Evolutionary conservation across 1,139 yeast species (phyloP).

Genomic region (Suhomyces wounanorum): DNA sequence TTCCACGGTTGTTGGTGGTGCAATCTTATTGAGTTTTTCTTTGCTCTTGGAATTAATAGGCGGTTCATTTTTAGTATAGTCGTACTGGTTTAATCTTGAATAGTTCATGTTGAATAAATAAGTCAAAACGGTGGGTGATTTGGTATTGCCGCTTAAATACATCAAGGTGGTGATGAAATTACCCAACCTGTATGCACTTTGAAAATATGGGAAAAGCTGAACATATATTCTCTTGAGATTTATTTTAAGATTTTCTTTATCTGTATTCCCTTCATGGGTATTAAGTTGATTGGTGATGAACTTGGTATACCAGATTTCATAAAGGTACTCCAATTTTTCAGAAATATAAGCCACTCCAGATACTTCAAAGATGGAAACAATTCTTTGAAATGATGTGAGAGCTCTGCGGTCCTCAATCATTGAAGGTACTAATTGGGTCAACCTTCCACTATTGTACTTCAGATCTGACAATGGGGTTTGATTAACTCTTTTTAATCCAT

Average conservation of each 20-base stretch:
- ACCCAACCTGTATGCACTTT: conserved; percentile 47
- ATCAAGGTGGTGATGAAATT: conserved; percentile 63
- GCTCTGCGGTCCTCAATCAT: conserved; percentile 57
- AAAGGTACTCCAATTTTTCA: conserved; percentile 67
- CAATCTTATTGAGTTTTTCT: conserved; percentile 31
- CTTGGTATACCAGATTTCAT: conserved; percentile 65
- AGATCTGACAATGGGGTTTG: conserved; percentile 38
- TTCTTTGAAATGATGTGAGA: conserved; percentile 55
- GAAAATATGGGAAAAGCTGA: conserved; percentile 61
- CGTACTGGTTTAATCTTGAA: conserved; percentile 66
- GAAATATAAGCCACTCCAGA: conserved; percentile 68
- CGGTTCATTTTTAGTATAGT: conserved; percentile 54
- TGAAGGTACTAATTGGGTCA: conserved; percentile 48
- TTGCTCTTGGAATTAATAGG: conserved; percentile 14
- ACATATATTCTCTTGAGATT: conserved; percentile 50
- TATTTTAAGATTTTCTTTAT: conserved; percentile 30
- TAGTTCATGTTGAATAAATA: conserved; percentile 65
- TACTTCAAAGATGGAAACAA: conserved; percentile 61
- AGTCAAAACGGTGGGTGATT: conserved; percentile 67
- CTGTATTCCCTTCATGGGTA: conserved; percentile 33
- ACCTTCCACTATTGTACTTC: conserved; percentile 34
- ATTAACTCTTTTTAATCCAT: conserved; percentile 75
- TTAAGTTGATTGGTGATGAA: conserved; percentile 50
- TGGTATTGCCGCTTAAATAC: conserved; percentile 67
- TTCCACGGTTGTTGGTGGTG: conserved; percentile 59